Evolutionary conservation across 371 early-diverging fungal genomes (phyloP).

Genomic region (Mortierella sp.): DNA sequence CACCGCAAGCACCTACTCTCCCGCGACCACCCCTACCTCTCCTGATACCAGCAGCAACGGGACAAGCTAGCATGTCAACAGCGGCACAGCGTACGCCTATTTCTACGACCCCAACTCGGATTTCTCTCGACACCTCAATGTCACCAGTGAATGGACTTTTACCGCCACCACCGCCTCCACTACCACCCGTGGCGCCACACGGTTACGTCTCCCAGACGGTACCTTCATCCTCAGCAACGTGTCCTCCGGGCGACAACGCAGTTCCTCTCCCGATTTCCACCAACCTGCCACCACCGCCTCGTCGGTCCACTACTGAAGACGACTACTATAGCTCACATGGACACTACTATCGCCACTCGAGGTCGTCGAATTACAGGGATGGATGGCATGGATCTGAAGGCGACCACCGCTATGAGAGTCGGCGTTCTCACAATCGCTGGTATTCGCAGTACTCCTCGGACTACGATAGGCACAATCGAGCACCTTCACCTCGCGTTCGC

Average conservation of each 20-base stretch:
- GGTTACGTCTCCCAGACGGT: conserved; percentile 18
- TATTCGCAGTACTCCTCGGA: conserved; percentile 32
- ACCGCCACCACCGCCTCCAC: conserved; percentile 42
- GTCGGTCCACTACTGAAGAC: conserved; percentile 43
- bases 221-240: background rate
- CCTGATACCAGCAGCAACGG: conserved; percentile 8
- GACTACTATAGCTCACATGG: conserved; percentile 38
- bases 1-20: conserved; percentile 16
- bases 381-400: conserved; percentile 29
- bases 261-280: conserved; percentile 15
- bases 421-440: conserved; percentile 34
- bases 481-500: conserved; percentile 36
- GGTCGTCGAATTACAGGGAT: conserved; percentile 34
- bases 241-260: conserved; percentile 9
- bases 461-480: conserved; percentile 33
- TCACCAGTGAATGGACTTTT: conserved; percentile 18
- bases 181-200: conserved; percentile 27
- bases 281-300: conserved; percentile 40
- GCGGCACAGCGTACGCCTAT: background rate
- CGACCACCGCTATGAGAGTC: conserved; percentile 38
- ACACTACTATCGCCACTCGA: conserved; percentile 32
- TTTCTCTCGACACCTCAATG: background rate
- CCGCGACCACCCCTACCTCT: conserved; percentile 27
- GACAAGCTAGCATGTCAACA: background rate
- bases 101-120: background rate